phyloP scores from a whole-genome alignment of 371 early-diverging fungal genomes.

The Amoeboaphelidium protococcarum region DNA sequence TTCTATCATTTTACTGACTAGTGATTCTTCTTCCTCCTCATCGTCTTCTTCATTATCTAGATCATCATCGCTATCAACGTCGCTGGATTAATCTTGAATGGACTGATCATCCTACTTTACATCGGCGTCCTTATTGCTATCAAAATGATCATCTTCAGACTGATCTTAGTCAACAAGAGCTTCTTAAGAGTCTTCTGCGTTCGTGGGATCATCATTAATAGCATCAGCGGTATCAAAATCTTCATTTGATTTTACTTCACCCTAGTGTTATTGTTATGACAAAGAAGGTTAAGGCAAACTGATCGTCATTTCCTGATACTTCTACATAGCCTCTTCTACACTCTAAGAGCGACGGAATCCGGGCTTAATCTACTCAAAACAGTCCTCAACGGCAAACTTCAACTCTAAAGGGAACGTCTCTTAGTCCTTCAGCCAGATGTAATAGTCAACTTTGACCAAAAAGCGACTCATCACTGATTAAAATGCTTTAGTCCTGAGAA shows the following conservation, averaged over 20 bases:
- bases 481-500: slow-evolving; percentile 37
- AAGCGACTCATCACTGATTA: slow-evolving; percentile 41
- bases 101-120: slow-evolving; percentile 2
- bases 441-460: slow-evolving; percentile 41
- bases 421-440: background rate
- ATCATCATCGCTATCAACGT: slow-evolving; percentile 4
- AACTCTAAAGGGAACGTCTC: slow-evolving; percentile 47
- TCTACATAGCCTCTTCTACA: background rate
- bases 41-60: slow-evolving; percentile 7
- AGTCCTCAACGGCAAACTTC: slow-evolving; percentile 54
- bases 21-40: slow-evolving; percentile 3
- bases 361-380: slow-evolving; percentile 21
- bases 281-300: too few species aligned
- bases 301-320: background rate
- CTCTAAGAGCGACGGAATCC: background rate
- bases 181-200: slow-evolving; percentile 1
- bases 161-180: slow-evolving; percentile 1
- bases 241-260: background rate
- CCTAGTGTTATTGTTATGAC: slow-evolving; percentile 13
- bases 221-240: background rate
- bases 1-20: slow-evolving; percentile 9
- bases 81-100: slow-evolving; percentile 1
- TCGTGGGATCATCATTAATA: slow-evolving; percentile 15
- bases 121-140: slow-evolving; percentile 1
- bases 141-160: slow-evolving; percentile 21